Percentiles rank a stretch among this genome's conserved stretches.
Evolutionary conservation across 1,284 basidiomycete species (phyloP).

Genomic region (Fistulinella cinereoalba): DNA sequence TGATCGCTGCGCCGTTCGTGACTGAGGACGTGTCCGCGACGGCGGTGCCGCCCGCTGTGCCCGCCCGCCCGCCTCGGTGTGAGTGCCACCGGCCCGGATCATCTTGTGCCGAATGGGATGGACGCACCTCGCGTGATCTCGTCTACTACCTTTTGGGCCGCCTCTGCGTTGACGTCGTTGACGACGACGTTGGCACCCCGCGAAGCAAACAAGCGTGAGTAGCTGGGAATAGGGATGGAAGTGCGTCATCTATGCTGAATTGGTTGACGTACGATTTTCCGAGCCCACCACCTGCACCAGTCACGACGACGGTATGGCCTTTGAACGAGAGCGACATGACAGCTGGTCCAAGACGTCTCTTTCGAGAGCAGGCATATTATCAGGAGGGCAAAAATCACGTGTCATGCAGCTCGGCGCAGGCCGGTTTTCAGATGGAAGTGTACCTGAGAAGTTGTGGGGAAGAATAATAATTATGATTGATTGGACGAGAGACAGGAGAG

Average conservation of each 20-base stretch:
- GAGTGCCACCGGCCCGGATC: too few species aligned
- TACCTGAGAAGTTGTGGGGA: neutral
- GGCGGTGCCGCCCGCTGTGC: slow-evolving; percentile 80
- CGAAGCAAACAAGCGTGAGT: slow-evolving; percentile 87
- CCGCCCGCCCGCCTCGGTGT: too few species aligned
- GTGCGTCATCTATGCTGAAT: neutral
- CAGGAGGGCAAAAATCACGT: slow-evolving; percentile 20
- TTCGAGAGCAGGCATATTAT: too few species aligned
- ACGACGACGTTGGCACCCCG: slow-evolving; percentile 94
- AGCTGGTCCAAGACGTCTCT: too few species aligned
- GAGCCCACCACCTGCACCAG: slow-evolving; percentile 94
- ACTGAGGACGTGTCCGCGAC: slow-evolving; percentile 87
- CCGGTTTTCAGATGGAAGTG: neutral
- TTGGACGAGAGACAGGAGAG: slow-evolving; percentile 20
- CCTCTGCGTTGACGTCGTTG: slow-evolving; percentile 88
- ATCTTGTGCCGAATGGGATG: too few species aligned
- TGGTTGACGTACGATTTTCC: slow-evolving; percentile 78
- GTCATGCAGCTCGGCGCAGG: neutral
- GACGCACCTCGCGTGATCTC: slow-evolving; percentile 82
- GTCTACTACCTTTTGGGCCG: slow-evolving; percentile 91
- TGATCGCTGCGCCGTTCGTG: slow-evolving; percentile 83
- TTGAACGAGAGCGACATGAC: slow-evolving; percentile 70
- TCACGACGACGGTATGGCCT: slow-evolving; percentile 90
- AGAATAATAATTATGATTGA: slow-evolving; percentile 28
- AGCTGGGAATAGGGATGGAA: slow-evolving; percentile 48